Evolutionary conservation across 768 basidiomycete genomes (phyloP).

Genomic region (Fomitopsis serialis): DNA sequence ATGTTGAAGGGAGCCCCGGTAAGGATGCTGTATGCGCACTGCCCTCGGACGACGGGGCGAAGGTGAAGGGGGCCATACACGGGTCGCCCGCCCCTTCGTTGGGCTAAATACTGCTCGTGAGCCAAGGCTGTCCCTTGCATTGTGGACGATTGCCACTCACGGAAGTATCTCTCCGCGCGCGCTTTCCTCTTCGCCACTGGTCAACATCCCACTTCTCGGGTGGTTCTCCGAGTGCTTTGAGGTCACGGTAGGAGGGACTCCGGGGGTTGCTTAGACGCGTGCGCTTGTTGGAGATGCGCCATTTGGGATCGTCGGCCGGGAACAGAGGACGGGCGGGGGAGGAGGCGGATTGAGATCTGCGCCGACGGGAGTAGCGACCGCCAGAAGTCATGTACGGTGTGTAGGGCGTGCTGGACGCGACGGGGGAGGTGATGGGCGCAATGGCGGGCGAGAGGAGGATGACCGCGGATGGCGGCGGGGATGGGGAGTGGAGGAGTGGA

Average conservation of each 20-base stretch:
- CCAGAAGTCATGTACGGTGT: slow-evolving; percentile 29
- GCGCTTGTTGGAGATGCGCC: slow-evolving; percentile 45
- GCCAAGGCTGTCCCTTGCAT: not conserved
- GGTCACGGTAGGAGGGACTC: slow-evolving; percentile 29
- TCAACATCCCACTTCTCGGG: slow-evolving; percentile 49
- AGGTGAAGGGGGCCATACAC: not conserved
- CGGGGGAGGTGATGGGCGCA: not conserved
- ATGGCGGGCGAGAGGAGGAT: not conserved
- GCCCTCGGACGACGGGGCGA: slow-evolving; percentile 13
- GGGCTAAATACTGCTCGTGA: not conserved
- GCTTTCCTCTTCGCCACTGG: slow-evolving; percentile 48
- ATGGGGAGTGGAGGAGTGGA: not conserved
- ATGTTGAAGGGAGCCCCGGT: slow-evolving; percentile 20
- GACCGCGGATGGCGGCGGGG: not conserved
- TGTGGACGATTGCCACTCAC: slow-evolving; percentile 29
- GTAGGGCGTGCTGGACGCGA: not conserved
- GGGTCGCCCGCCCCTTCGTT: not conserved
- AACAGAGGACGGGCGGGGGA: slow-evolving; percentile 30
- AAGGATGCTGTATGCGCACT: slow-evolving; percentile 8
- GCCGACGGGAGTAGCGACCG: slow-evolving; percentile 34
- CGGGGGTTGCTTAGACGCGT: slow-evolving; percentile 35
- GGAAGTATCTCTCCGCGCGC: slow-evolving; percentile 41
- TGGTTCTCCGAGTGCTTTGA: slow-evolving; percentile 19
- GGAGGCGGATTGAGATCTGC: slow-evolving; percentile 50
- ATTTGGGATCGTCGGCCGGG: slow-evolving; percentile 31